Evolutionary conservation across 2,329 filamentous ascomycete species (phyloP).

Genomic region (Phaeosphaeriaceae sp.): DNA sequence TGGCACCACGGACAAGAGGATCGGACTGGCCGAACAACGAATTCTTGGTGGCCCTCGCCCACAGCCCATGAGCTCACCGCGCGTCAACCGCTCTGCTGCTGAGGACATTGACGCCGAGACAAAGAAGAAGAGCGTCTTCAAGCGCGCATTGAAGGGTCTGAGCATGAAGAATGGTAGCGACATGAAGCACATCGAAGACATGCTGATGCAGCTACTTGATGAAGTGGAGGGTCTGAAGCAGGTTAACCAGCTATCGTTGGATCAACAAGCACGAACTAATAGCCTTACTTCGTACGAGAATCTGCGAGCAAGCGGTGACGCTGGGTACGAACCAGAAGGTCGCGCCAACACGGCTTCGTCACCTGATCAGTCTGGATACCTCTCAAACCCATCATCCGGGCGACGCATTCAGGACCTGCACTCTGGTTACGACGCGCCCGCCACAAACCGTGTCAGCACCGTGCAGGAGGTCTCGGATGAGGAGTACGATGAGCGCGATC

Average conservation of each 20-base stretch:
- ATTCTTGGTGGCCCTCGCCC: conserved; percentile 87
- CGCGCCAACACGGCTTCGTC: conserved; percentile 78
- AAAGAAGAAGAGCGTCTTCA: conserved; percentile 94
- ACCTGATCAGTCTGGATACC: conserved; percentile 77
- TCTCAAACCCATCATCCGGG: conserved; percentile 67
- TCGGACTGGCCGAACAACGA: conserved; percentile 83
- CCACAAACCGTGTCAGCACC: conserved; percentile 85
- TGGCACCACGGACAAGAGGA: conserved; percentile 84
- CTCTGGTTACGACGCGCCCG: conserved; percentile 61
- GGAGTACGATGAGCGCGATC: conserved; percentile 70
- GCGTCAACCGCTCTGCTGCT: conserved; percentile 61
- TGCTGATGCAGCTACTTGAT: conserved; percentile 84
- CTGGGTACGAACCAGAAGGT: conserved; percentile 84
- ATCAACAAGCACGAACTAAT: conserved; percentile 46
- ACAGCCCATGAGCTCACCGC: conserved; percentile 64
- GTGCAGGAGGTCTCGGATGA: conserved; percentile 84
- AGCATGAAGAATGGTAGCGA: conserved; percentile 89
- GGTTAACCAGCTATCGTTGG: conserved; percentile 42
- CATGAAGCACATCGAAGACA: conserved; percentile 74
- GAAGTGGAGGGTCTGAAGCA: conserved; percentile 78
- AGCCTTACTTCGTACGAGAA: conserved; percentile 76
- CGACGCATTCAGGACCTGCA: conserved; percentile 54
- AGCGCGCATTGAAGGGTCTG: conserved; percentile 88
- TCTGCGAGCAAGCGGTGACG: conserved; percentile 72
- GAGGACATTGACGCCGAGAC: conserved; percentile 66